phyloP scores from a whole-genome alignment of 2,329 filamentous ascomycete species.

The Phoma herbarum region DNA sequence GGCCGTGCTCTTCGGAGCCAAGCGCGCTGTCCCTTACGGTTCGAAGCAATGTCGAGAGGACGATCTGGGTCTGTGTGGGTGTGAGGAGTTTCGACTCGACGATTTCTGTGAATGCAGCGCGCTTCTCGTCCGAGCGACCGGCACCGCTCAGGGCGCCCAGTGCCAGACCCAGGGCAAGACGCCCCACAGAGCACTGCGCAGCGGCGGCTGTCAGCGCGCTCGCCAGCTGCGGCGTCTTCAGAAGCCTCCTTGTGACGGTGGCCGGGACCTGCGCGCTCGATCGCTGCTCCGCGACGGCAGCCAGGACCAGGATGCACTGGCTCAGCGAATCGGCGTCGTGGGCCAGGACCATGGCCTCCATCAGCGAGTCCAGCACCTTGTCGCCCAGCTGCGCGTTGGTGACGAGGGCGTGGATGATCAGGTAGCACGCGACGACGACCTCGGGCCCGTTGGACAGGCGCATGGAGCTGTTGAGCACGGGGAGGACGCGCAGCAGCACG shows the following conservation, averaged over 20 bases:
- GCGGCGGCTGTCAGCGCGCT: constrained; percentile 68
- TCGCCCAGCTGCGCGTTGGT: constrained; percentile 84
- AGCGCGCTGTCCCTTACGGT: constrained; percentile 50
- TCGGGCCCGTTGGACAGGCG: constrained; percentile 78
- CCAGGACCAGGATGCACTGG: constrained; percentile 79
- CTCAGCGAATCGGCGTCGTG: constrained; percentile 78
- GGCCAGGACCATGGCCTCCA: constrained; percentile 84
- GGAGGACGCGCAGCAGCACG: constrained; percentile 73
- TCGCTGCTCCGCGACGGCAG: constrained; percentile 82
- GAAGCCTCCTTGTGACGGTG: constrained; percentile 73
- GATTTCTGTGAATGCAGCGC: constrained; percentile 65
- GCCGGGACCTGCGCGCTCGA: constrained; percentile 73
- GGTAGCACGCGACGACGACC: constrained; percentile 86
- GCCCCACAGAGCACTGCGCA: constrained; percentile 72
- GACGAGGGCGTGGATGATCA: constrained; percentile 86
- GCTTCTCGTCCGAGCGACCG: constrained; percentile 31
- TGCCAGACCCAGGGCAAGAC: constrained; percentile 75
- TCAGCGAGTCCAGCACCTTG: constrained; percentile 80
- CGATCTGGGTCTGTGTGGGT: constrained; percentile 69
- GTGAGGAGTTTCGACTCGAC: constrained; percentile 68
- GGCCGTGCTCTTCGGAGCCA: constrained; percentile 43
- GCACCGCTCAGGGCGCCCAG: constrained; percentile 52
- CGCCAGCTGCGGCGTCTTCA: constrained; percentile 70
- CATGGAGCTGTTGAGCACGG: constrained; percentile 78
- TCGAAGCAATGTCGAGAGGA: constrained; percentile 71